Evolutionary conservation across 805 yeast genomes (phyloP).

Genomic region (Starmerella floris): DNA sequence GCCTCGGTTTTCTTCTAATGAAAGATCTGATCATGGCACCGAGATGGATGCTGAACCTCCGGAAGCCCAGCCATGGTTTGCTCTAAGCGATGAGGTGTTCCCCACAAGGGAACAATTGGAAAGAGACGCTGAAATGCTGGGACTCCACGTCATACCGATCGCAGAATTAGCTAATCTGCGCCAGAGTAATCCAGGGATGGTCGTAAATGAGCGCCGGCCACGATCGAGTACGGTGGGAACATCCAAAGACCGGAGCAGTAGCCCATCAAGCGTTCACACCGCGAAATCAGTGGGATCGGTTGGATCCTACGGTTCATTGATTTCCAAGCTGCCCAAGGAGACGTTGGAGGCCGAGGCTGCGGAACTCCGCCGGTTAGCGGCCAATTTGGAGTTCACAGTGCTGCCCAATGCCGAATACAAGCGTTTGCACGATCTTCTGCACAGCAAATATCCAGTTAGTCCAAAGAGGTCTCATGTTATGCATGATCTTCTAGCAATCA

Average conservation of each 20-base stretch:
- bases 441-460: background rate
- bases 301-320: too few relatives aligned
- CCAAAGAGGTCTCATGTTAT: conserved; percentile 3
- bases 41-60: background rate
- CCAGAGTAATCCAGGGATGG: background rate
- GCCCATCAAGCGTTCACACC: background rate
- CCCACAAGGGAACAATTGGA: conserved; percentile 1
- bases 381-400: background rate
- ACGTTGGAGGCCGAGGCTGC: background rate
- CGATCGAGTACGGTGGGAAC: background rate
- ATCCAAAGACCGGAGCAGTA: background rate
- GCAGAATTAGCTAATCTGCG: background rate
- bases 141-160: background rate
- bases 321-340: background rate
- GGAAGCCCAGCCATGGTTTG: background rate
- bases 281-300: background rate
- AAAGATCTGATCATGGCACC: background rate
- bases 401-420: conserved; percentile 5
- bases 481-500: conserved; percentile 1
- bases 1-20: background rate
- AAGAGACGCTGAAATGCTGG: conserved; percentile 2
- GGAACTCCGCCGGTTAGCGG: conserved; percentile 2
- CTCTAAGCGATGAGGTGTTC: conserved; percentile 8
- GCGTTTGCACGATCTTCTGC: conserved; percentile 4
- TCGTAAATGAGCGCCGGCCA: background rate